Conservation (phyloP, 192 early-diverging fungal species). For the Coemansia sp. region DNA sequence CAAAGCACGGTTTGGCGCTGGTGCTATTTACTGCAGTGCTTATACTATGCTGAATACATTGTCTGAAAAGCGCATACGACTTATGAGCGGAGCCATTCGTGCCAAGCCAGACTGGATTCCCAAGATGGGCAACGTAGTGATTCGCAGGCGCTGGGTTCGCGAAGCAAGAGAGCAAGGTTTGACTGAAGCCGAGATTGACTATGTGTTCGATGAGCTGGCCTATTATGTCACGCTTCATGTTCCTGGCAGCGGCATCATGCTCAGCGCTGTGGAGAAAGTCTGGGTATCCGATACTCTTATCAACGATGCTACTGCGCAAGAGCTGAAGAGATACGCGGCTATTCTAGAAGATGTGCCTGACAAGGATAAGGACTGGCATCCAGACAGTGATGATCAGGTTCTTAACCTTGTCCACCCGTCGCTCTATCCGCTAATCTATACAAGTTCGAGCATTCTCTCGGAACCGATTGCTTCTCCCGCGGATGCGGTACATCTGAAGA, state of each 20-base stretch:
- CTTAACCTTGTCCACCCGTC: conserved; percentile 58
- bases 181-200: conserved; percentile 45
- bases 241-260: conserved; percentile 15
- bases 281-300: conserved; percentile 44
- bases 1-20: background rate
- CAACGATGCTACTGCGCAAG: conserved; percentile 11
- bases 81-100: conserved; percentile 51
- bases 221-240: conserved; percentile 31
- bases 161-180: conserved; percentile 30
- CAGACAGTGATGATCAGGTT: conserved; percentile 51
- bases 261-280: conserved; percentile 37
- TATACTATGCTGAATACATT: conserved; percentile 9
- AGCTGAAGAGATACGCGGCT: conserved; percentile 26
- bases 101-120: conserved; percentile 52
- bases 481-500: conserved; percentile 22
- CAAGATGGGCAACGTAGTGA: conserved; percentile 27
- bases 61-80: conserved; percentile 32
- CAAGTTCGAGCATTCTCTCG: conserved; percentile 12
- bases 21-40: conserved; percentile 13
- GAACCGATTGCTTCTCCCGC: conserved; percentile 27
- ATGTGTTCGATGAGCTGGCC: conserved; percentile 51
- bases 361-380: conserved; percentile 48
- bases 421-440: conserved; percentile 53
- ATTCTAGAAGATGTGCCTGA: conserved; percentile 44
- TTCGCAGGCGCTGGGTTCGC: conserved; percentile 24